Conservation (phyloP, 2,329 filamentous ascomycete genomes). For the Pseudonectria foliicola region DNA sequence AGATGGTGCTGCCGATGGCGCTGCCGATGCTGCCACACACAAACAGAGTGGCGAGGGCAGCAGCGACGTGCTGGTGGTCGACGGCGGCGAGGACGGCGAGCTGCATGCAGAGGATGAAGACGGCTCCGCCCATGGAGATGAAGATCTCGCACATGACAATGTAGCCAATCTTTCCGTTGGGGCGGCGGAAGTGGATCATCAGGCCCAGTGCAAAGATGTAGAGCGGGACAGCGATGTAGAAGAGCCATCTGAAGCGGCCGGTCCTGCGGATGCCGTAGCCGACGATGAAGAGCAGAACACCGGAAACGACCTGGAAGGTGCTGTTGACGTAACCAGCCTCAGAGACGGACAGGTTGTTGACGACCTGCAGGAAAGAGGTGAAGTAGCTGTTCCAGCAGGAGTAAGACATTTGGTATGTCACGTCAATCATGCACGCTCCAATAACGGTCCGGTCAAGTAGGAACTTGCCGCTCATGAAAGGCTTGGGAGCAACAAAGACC, state of each 20-base stretch:
- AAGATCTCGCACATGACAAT: constrained; percentile 48
- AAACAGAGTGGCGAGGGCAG: constrained; percentile 38
- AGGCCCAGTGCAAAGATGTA: constrained; percentile 45
- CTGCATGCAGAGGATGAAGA: constrained; percentile 48
- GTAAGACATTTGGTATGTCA: constrained; percentile 41
- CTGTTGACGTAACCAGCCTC: constrained; percentile 40
- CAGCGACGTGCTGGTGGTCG: constrained; percentile 47
- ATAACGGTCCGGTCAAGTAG: constrained; percentile 45
- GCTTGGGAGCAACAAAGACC: constrained; percentile 46
- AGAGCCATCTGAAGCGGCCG: constrained; percentile 42
- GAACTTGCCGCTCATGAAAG: constrained; percentile 48
- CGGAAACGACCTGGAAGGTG: constrained; percentile 44
- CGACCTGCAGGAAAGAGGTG: constrained; percentile 48
- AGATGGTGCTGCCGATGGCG: constrained; percentile 38
- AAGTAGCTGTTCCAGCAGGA: constrained; percentile 49
- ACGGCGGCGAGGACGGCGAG: constrained; percentile 51
- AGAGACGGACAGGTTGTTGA: constrained; percentile 35
- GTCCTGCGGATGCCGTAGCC: constrained; percentile 40
- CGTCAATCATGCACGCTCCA: constrained; percentile 39
- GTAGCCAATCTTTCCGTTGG: constrained; percentile 36
- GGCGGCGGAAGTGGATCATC: constrained; percentile 29
- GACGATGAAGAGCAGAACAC: constrained; percentile 41
- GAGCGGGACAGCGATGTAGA: constrained; percentile 38
- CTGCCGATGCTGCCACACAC: constrained; percentile 38
- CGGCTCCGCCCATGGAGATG: constrained; percentile 44